These are phyloP conservation scores for Apostasia ramifera DNA, from an alignment of 106 monocot genomes.

Conservation along the genomic window DNA sequence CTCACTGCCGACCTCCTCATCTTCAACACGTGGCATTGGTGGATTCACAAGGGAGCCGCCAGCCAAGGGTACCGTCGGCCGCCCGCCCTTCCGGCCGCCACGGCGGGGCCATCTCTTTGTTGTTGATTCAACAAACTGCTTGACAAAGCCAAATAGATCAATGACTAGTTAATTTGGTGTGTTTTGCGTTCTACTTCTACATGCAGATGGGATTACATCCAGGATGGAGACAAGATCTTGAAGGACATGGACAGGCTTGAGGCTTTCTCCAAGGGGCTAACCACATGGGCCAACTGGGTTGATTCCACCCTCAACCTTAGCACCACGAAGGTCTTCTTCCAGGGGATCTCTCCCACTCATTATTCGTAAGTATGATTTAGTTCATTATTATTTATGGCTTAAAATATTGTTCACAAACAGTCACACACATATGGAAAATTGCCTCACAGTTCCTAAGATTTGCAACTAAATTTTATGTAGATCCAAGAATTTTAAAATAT, in stretches of 20 bases:
- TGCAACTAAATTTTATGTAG: too few relatives aligned
- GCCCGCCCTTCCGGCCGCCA: too few relatives aligned
- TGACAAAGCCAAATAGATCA: too few relatives aligned
- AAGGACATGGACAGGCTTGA: constrained; percentile 71
- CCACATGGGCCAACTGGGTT: constrained; percentile 81
- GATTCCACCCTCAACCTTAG: constrained; percentile 50
- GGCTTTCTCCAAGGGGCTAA: constrained; percentile 65
- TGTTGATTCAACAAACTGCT: too few relatives aligned
- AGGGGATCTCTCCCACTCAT: constrained; percentile 76
- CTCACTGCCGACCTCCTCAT: constrained; percentile 57
- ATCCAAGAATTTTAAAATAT: too few relatives aligned
- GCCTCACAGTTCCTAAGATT: too few relatives aligned
- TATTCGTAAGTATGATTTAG: constrained; percentile 33
- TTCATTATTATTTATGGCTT: too few relatives aligned
- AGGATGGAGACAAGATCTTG: constrained; percentile 29
- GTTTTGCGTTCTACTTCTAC: too few relatives aligned
- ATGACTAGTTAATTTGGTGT: too few relatives aligned
- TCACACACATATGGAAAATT: too few relatives aligned
- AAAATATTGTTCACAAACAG: too few relatives aligned
- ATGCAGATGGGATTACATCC: constrained; percentile 62
- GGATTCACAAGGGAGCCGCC: constrained; percentile 50
- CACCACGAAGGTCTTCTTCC: constrained; percentile 76
- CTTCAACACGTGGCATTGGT: constrained; percentile 98
- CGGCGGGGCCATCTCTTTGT: too few relatives aligned
- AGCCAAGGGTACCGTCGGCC: constrained; percentile 11